Conservation (phyloP, 164 flowering plant species). For the Euptelea pleiosperma region DNA sequence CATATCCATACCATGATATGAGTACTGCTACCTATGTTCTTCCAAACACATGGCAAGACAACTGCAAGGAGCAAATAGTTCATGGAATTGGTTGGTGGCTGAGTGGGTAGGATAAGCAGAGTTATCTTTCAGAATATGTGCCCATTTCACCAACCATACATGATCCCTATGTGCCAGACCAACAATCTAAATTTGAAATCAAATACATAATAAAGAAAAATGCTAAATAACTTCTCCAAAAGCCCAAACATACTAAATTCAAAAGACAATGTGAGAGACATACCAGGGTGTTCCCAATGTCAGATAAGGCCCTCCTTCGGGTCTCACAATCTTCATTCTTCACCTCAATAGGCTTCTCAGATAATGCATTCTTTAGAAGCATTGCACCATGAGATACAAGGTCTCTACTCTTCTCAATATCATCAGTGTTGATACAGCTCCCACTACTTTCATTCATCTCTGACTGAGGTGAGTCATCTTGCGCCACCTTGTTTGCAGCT, state of each 20-base stretch:
- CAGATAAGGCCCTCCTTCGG: slow-evolving; percentile 71
- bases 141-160: no score
- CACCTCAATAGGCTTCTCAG: slow-evolving; percentile 41
- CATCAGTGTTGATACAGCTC: slow-evolving; percentile 19
- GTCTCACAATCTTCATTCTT: slow-evolving; percentile 30
- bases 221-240: no score
- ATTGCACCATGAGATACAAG: slow-evolving; percentile 77
- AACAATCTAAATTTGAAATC: no score
- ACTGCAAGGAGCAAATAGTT: no score
- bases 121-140: no score
- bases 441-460: slow-evolving; percentile 23
- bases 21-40: no score
- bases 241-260: neutral
- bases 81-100: no score
- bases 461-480: slow-evolving; percentile 16
- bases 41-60: no score
- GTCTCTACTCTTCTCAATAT: slow-evolving; percentile 26
- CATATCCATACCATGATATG: no score
- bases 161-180: no score
- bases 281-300: slow-evolving; percentile 88
- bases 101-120: no score
- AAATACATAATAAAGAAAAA: no score
- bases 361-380: slow-evolving; percentile 66
- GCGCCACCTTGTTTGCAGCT: slow-evolving; percentile 4
- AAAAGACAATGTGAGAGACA: neutral